phyloP scores from a whole-genome alignment of 768 basidiomycete species.

The Epithele typhae region DNA sequence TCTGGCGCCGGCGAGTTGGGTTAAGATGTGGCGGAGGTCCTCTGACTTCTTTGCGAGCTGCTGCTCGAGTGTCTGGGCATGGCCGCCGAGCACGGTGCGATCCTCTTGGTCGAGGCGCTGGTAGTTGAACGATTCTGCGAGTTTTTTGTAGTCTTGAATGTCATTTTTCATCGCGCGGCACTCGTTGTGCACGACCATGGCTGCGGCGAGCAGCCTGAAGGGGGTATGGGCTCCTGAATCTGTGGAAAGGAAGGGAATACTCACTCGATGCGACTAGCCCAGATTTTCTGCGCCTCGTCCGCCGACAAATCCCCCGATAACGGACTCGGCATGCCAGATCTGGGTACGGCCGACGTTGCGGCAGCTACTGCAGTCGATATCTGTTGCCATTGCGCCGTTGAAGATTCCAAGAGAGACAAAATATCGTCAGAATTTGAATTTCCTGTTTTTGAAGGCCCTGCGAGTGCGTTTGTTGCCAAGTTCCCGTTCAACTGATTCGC shows the following conservation, averaged over 20 bases:
- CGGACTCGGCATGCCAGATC: background rate
- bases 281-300: slow-evolving; percentile 8
- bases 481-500: too few species aligned
- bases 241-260: background rate
- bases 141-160: slow-evolving; percentile 12
- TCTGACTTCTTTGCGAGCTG: slow-evolving; percentile 8
- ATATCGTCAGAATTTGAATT: background rate
- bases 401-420: slow-evolving; percentile 4
- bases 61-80: slow-evolving; percentile 6
- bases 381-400: slow-evolving; percentile 10
- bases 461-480: too few species aligned
- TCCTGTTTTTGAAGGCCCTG: too few species aligned
- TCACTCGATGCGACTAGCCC: slow-evolving; percentile 15
- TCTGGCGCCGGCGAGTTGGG: slow-evolving; percentile 2
- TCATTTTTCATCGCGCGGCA: slow-evolving; percentile 12
- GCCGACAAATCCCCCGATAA: background rate
- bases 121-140: slow-evolving; percentile 14
- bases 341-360: slow-evolving; percentile 4
- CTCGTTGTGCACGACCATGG: slow-evolving; percentile 7
- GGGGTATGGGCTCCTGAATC: too few species aligned
- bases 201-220: slow-evolving; percentile 6
- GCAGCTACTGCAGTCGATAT: slow-evolving; percentile 11
- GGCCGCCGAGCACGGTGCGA: slow-evolving; percentile 10
- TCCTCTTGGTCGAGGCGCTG: slow-evolving; percentile 5
- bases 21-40: slow-evolving; percentile 6